Evolutionary conservation across 352 stramenopile species (phyloP).

Genomic region (Thalassiosira livingstoniorum): DNA sequence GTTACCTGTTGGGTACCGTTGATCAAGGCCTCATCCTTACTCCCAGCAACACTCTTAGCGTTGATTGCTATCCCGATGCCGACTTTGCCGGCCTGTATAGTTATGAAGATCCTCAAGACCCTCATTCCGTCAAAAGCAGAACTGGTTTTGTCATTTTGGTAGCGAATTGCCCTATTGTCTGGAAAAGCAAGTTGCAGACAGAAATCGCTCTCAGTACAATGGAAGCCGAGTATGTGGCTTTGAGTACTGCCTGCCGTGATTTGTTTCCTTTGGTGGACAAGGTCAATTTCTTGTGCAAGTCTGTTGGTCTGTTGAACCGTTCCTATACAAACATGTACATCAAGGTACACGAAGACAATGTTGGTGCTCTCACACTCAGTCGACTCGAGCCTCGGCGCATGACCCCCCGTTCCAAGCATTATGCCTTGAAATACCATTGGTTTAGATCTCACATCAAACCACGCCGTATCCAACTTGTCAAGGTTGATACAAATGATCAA

Average conservation of each 20-base stretch:
- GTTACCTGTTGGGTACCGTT: background rate
- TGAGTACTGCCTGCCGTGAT: slow-evolving; percentile 14
- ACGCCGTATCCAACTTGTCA: background rate
- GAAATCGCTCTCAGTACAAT: slow-evolving; percentile 35
- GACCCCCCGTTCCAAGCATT: slow-evolving; percentile 6
- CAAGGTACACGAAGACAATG: slow-evolving; percentile 53
- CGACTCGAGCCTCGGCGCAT: background rate
- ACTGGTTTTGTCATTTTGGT: slow-evolving; percentile 51
- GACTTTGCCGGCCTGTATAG: background rate
- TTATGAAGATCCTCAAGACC: slow-evolving; percentile 32
- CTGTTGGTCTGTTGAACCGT: background rate
- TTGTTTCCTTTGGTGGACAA: slow-evolving; percentile 24
- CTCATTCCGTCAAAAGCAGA: slow-evolving; percentile 39
- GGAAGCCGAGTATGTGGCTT: slow-evolving; percentile 38
- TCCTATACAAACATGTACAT: background rate
- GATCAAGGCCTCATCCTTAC: background rate
- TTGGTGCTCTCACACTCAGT: slow-evolving; percentile 33
- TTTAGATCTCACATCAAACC: slow-evolving; percentile 40
- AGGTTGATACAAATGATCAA: background rate
- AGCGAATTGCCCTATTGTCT: background rate
- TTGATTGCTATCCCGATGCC: slow-evolving; percentile 41
- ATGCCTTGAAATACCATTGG: slow-evolving; percentile 63
- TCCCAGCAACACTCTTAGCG: background rate
- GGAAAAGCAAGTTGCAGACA: slow-evolving; percentile 35
- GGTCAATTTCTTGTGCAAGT: background rate